Base-by-base conservation (phyloP, 768 basidiomycete species). In the Austroboletus eburneus region DNA sequence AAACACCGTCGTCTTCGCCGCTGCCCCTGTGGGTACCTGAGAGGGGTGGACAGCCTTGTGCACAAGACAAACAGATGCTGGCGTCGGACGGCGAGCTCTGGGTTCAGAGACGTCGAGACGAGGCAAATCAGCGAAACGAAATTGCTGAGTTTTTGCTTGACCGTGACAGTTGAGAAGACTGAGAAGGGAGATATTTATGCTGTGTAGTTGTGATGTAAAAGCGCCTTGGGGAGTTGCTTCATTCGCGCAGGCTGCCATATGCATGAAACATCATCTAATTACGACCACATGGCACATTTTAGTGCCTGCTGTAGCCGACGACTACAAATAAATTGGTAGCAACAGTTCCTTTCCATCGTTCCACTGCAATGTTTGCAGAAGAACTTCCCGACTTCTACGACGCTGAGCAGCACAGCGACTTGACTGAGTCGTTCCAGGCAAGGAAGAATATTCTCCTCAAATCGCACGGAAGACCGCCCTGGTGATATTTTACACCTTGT, bases 391-490 rank as follows among this genome's bases (percentile, higher is more conserved):
- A 65, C 27, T 42, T 51, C 24, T 51, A 58, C 38, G 51, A 61
- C 25, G 40, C 38, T 24, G 55, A 59, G 40, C 40, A 46, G 23
- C 61, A 22, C 10, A 48, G 29, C 12, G 49, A 50, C 39, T 27
- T 48, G 17, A 48, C 59, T 16, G 52, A 57, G 43, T 41, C 59
- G 16, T 60, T 57, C 32, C 62, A 61, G 34, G 52, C 62, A 8
- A 83, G 69, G 57, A 79, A 90, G 70, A 92, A 91, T 57, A 87
- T 80, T 2, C 71, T 92, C 21, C 69, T 92, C 29, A 85, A 83
- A 39, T 88, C 87, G 27, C 90, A 92, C 67, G 90, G 90, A 40
- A 77, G 90, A 39, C 87, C 87, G 39, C 88, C 90, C 57, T 91
- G 89, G 89, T 90, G 65, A 52, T 39, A 39, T 45, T 51, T 55